A percentile compares a stretch with the other conserved stretches of the same genome.
These are phyloP conservation scores for Podila verticillata DNA, from an alignment of 192 early-diverging fungal species.

Conservation along the genomic window DNA sequence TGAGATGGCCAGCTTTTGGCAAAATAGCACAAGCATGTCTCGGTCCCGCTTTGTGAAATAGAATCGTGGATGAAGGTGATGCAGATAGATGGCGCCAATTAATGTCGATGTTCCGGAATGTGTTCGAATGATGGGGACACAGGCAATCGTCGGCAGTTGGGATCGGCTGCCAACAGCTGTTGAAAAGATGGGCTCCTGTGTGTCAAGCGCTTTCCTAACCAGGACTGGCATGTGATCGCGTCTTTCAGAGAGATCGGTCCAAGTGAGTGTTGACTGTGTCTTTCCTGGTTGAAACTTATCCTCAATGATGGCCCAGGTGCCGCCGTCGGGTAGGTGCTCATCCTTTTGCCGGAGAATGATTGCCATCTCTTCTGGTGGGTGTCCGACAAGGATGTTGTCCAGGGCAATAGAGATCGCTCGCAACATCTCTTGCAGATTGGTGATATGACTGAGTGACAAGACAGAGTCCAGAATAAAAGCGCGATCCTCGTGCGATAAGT, in stretches of 20 bases:
- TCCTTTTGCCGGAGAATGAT: conserved; percentile 51
- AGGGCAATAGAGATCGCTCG: conserved; percentile 32
- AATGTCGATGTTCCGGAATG: conserved; percentile 14
- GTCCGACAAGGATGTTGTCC: conserved; percentile 33
- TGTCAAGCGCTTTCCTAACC: conserved; percentile 32
- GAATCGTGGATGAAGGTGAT: conserved; percentile 46
- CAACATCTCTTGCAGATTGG: conserved; percentile 33
- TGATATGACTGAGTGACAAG: conserved; percentile 16
- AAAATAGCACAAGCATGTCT: conserved; percentile 46
- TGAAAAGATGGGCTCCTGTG: conserved; percentile 41
- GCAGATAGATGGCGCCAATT: conserved; percentile 38
- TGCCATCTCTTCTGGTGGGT: conserved; percentile 50
- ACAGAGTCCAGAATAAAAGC: conserved; percentile 39
- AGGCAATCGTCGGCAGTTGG: conserved; percentile 45
- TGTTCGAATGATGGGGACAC: conserved; percentile 35
- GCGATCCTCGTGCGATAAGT: conserved; percentile 25
- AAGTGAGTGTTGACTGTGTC: conserved; percentile 28
- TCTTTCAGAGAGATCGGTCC: conserved; percentile 43
- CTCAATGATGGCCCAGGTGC: conserved; percentile 46
- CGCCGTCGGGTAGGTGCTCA: conserved; percentile 22
- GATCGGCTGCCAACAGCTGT: conserved; percentile 46
- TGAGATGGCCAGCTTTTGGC: conserved; percentile 30
- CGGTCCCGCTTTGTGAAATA: conserved; percentile 47
- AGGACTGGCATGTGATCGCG: conserved; percentile 51
- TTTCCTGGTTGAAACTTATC: conserved; percentile 37